Conservation (phyloP, 225 moss, liverwort and hornwort species). For the Bryoerythrophyllum caledonicum region DNA sequence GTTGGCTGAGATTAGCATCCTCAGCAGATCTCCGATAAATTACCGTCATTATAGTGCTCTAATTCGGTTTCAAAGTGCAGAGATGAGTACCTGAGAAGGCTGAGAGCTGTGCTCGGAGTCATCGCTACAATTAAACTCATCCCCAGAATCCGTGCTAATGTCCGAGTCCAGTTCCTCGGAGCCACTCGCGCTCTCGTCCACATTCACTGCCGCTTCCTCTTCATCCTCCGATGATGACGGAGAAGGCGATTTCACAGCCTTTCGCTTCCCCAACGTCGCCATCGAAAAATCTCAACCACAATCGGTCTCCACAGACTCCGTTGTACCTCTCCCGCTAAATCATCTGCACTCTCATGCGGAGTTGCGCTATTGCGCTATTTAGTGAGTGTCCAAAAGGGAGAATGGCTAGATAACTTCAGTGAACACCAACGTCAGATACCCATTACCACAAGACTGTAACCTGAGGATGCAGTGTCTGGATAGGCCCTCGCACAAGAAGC, state of each 20-base stretch:
- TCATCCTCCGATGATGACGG: slow-evolving; percentile 40
- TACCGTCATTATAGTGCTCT: neutral
- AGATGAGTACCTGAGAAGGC: slow-evolving; percentile 45
- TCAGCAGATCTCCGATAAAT: neutral
- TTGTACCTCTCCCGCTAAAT: neutral
- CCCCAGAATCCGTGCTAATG: slow-evolving; percentile 39
- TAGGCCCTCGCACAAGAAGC: no score
- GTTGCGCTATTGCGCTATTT: slow-evolving; percentile 6
- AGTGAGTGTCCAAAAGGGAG: no score
- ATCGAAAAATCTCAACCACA: slow-evolving; percentile 5
- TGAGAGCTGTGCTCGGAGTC: slow-evolving; percentile 58
- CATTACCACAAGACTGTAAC: no score
- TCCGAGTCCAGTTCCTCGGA: slow-evolving; percentile 56
- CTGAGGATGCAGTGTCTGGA: no score
- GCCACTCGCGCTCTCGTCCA: slow-evolving; percentile 30
- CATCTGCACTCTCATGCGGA: neutral
- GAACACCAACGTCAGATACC: no score
- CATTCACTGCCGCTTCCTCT: slow-evolving; percentile 35
- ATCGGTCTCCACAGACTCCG: neutral
- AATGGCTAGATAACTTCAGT: no score
- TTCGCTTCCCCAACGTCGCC: slow-evolving; percentile 51
- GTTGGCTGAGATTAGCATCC: neutral
- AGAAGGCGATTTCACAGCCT: slow-evolving; percentile 49
- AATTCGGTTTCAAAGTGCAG: neutral
- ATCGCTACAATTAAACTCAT: slow-evolving; percentile 41